phyloP scores from a whole-genome alignment of 139 green algal species.

The Tetradesmus obliquus region DNA sequence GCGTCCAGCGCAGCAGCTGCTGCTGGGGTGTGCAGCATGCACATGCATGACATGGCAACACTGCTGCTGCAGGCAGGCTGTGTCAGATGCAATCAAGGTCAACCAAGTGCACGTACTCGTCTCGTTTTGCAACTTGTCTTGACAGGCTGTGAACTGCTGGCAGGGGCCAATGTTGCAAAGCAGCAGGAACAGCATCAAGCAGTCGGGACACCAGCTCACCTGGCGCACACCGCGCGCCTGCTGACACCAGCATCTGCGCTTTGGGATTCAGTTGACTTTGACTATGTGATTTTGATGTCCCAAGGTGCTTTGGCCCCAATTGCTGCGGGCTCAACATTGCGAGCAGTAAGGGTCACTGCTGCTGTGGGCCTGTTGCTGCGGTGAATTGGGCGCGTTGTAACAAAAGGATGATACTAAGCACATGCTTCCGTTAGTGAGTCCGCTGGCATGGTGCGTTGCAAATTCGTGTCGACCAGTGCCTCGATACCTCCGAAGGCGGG shows the following conservation, averaged over 20 bases:
- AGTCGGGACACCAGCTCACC: neutral
- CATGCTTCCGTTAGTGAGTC: neutral
- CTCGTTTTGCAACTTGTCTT: too few species aligned
- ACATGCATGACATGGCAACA: too few species aligned
- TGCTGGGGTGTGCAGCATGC: neutral
- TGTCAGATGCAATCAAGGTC: too few species aligned
- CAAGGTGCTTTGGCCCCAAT: neutral
- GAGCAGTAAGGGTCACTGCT: neutral
- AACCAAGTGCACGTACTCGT: too few species aligned
- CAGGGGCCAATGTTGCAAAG: too few species aligned
- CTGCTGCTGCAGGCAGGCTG: too few species aligned
- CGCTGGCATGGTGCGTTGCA: neutral
- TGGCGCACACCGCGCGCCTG: neutral
- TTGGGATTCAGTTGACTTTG: neutral
- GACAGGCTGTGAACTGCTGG: too few species aligned
- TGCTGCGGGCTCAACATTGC: neutral
- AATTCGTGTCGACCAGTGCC: neutral
- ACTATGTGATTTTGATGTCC: neutral
- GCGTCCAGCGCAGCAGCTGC: neutral
- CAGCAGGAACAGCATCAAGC: neutral
- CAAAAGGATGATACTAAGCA: neutral
- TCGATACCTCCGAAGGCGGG: neutral
- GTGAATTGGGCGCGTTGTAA: neutral
- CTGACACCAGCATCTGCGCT: neutral
- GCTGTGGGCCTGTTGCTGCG: neutral